phyloP scores from a whole-genome alignment of 495 filamentous ascomycete species.

The Penicillium robsamsonii region DNA sequence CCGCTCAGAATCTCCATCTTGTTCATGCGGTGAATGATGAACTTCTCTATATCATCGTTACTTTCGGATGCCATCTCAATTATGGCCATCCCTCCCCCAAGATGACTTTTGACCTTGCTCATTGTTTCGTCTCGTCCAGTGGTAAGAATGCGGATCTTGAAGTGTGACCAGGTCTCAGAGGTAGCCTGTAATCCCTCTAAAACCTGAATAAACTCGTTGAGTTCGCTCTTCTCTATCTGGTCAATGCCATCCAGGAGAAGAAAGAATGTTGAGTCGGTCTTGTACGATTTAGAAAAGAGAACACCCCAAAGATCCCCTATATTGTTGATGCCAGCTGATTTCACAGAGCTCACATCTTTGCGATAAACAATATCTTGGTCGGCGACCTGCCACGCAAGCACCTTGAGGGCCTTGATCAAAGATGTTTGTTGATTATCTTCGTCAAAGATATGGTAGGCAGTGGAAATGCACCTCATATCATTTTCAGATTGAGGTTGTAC shows the following conservation, averaged over 20 bases:
- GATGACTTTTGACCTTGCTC: constrained; percentile 4
- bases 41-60: constrained; percentile 14
- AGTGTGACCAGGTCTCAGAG: constrained; percentile 11
- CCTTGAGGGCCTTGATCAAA: constrained; percentile 16
- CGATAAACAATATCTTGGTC: constrained; percentile 18
- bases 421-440: constrained; percentile 9
- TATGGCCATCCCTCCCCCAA: constrained; percentile 7
- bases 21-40: constrained; percentile 17
- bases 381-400: constrained; percentile 21
- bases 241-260: constrained; percentile 19
- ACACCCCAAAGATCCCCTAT: constrained; percentile 10
- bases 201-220: constrained; percentile 13
- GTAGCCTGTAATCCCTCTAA: constrained; percentile 3
- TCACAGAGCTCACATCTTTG: constrained; percentile 15
- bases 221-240: constrained; percentile 7
- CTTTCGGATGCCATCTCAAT: constrained; percentile 17
- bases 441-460: constrained; percentile 18
- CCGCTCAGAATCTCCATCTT: constrained; percentile 22
- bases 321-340: constrained; percentile 10
- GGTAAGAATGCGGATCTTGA: constrained; percentile 17
- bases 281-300: constrained; percentile 21
- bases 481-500: background rate
- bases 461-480: constrained; percentile 15
- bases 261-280: constrained; percentile 20
- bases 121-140: constrained; percentile 13